Conservation (phyloP, 148 eudicot species). For the Vaccinium darrowii region DNA sequence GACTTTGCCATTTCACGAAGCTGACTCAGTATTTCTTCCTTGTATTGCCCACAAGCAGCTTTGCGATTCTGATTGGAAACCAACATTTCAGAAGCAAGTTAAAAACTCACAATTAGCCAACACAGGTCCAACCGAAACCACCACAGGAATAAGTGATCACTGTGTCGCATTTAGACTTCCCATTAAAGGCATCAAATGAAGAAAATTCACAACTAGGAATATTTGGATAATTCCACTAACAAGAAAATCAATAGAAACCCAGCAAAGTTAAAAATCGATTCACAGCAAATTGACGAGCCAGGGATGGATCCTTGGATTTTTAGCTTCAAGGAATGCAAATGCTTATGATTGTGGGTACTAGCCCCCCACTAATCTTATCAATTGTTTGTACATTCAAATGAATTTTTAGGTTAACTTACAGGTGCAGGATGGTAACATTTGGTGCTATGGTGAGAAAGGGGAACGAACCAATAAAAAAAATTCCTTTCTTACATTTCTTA, state of each 20-base stretch:
- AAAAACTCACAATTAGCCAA: not conserved
- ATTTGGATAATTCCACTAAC: not conserved
- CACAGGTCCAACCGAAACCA: not conserved
- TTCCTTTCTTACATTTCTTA: no score
- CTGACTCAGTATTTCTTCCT: slow-evolving; percentile 65
- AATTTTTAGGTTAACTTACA: not conserved
- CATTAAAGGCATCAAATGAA: not conserved
- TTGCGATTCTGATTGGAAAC: slow-evolving; percentile 58
- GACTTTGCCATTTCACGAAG: slow-evolving; percentile 60
- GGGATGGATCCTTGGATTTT: not conserved
- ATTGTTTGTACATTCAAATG: not conserved
- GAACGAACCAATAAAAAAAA: no score
- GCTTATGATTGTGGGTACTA: not conserved
- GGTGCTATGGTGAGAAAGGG: no score
- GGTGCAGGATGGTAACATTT: not conserved
- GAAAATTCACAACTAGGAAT: not conserved
- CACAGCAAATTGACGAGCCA: not conserved
- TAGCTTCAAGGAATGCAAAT: not conserved
- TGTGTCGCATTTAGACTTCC: not conserved
- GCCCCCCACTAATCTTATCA: not conserved
- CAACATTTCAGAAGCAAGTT: slow-evolving; percentile 3
- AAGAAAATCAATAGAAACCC: not conserved
- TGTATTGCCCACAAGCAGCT: slow-evolving; percentile 65
- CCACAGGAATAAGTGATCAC: not conserved
- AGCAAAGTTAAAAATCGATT: not conserved